These are phyloP conservation scores for Perilla frutescens DNA, from an alignment of 257 asterid genomes.

Conservation along the genomic window DNA sequence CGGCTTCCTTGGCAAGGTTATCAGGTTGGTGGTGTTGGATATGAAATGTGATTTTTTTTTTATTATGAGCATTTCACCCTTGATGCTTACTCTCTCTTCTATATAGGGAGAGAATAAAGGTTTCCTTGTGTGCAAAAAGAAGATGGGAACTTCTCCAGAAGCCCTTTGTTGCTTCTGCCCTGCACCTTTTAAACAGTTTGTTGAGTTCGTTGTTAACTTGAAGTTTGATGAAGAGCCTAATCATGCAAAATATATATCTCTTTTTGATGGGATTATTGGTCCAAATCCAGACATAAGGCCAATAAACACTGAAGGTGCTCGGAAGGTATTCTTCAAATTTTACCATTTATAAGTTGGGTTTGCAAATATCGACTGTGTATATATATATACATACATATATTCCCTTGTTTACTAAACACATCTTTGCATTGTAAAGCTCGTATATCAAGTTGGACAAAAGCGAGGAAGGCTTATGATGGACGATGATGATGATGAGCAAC, in stretches of 20 bases:
- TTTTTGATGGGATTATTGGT: conserved; percentile 72
- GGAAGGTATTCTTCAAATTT: conserved; percentile 50
- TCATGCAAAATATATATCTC: conserved; percentile 64
- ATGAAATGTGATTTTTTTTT: background rate
- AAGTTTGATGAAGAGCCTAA: conserved; percentile 78
- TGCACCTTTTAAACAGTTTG: conserved; percentile 62
- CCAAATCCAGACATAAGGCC: conserved; percentile 72
- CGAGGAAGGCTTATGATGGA: conserved; percentile 59
- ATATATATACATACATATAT: no score
- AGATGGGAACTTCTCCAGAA: conserved; percentile 76
- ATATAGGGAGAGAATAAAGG: conserved; percentile 74
- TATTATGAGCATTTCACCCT: conserved; percentile 4
- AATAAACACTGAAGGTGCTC: conserved; percentile 71
- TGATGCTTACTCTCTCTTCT: conserved; percentile 20
- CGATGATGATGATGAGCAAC: conserved; percentile 61
- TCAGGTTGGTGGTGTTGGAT: conserved; percentile 50
- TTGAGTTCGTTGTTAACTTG: conserved; percentile 57
- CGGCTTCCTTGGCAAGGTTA: conserved; percentile 81
- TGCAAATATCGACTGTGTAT: background rate
- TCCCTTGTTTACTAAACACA: background rate
- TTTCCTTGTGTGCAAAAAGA: conserved; percentile 74
- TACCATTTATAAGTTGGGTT: conserved; percentile 4
- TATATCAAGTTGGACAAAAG: conserved; percentile 67
- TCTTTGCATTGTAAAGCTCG: conserved; percentile 42
- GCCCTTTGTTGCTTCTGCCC: conserved; percentile 69